Evolutionary conservation across 495 filamentous ascomycete species (phyloP), one percentile per base, ranked within the genome.

Genomic region (Lentithecium fluviatile): DNA sequence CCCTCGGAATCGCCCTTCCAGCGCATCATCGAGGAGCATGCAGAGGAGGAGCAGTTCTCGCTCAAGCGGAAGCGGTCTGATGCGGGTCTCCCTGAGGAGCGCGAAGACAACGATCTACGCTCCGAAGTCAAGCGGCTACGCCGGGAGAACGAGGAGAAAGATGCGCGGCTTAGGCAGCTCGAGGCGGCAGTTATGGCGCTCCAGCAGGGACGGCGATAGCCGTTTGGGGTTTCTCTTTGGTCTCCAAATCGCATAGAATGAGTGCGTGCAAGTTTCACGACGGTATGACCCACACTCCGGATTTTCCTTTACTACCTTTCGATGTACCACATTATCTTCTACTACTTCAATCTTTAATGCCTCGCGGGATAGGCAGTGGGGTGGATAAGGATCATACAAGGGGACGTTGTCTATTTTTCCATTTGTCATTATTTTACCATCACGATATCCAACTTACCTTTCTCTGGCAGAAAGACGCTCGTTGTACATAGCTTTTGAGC

Each of bases 61-160:
- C 77, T 78, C 66, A 79, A 79, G 54, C 75, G 76, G 55, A 78
- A 80, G 43, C 75, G 76, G 12, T 61, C 62, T n/a, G 49, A 58
- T 40, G 53, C 58, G 13, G 40, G 52, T 40, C 15, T 58, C 25
- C 58, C 52, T 6, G 60, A 56, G 13, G 47, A 55, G 24, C 10
- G 38, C 29, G 56, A 76, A 12, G 76, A 73, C 26, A 70, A 70
- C 8, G 81, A 84, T 62, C 64, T 85, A 19, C 79, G 80, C 19
- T 72, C 74, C n/a, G 83, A 86, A 55, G 68, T 85, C 7, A 84
- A 84, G 62, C 73, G 79, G 51, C 72, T 88, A 45, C 75, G 77
- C 47, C 71, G 69, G 26, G 83, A 87, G 68, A 80, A 81, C 25
- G 72, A 81, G 59, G 62, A 65, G 56, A 70, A 71, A 25, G 67